These are phyloP conservation scores for Rubia peregrina DNA, from an alignment of 305 asterid genomes.

Conservation along the genomic window DNA sequence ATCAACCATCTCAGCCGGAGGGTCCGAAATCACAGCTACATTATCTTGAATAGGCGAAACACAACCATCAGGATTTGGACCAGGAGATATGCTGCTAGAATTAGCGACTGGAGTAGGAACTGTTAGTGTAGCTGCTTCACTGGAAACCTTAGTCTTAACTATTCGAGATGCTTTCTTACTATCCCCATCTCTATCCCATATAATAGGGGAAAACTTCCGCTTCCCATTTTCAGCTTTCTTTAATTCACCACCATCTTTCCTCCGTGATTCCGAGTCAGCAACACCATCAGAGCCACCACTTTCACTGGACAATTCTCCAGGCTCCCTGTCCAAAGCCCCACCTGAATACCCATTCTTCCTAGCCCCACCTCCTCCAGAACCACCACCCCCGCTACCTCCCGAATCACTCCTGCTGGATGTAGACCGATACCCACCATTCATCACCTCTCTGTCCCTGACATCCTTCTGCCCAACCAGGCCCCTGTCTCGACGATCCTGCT, in stretches of 20 bases:
- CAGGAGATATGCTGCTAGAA: conserved; percentile 25
- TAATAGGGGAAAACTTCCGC: conserved; percentile 75
- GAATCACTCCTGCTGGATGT: conserved; percentile 45
- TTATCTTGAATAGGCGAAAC: conserved; percentile 25
- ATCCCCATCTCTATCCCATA: conserved; percentile 85
- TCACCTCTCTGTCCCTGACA: conserved; percentile 38
- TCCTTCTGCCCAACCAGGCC: conserved; percentile 50
- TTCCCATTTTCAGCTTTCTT: conserved; percentile 38
- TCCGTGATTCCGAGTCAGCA: conserved; percentile 34
- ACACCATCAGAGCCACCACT: conserved; percentile 72
- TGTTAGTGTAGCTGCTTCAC: conserved; percentile 21
- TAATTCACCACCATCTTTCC: conserved; percentile 28
- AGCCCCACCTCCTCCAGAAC: conserved; percentile 23
- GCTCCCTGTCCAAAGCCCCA: conserved; percentile 50
- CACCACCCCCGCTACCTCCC: conserved; percentile 31
- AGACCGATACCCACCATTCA: conserved; percentile 38
- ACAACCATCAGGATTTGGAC: conserved; percentile 21
- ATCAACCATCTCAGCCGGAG: conserved; percentile 26
- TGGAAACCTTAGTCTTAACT: conserved; percentile 25
- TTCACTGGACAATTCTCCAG: conserved; percentile 82
- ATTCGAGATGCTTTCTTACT: conserved; percentile 34
- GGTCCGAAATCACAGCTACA: conserved; percentile 23
- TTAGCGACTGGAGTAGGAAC: conserved; percentile 26
- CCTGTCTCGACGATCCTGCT: conserved; percentile 23
- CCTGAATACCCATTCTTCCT: conserved; percentile 29